These are phyloP conservation scores for Logfia minima DNA, from an alignment of 129 eudicot species.

Conservation along the genomic window DNA sequence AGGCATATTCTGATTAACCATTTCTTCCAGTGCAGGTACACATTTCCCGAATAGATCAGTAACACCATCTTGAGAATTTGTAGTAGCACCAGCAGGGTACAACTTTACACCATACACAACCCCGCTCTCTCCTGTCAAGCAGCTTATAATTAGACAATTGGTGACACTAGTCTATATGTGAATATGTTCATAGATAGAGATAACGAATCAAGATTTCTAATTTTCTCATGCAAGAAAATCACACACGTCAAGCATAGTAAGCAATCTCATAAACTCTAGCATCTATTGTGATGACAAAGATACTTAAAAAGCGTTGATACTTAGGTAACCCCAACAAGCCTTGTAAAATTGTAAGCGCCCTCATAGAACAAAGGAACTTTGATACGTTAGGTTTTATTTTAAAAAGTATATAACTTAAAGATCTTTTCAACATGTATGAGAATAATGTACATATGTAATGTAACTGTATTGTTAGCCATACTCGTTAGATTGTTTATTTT, in stretches of 20 bases:
- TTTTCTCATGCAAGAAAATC: too few relatives aligned
- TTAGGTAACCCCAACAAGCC: not conserved
- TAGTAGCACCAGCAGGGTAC: constrained; percentile 99
- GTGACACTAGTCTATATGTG: not conserved
- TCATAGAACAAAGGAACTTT: not conserved
- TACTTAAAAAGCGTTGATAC: too few relatives aligned
- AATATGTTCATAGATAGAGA: too few relatives aligned
- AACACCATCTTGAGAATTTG: constrained; percentile 99
- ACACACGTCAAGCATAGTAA: too few relatives aligned
- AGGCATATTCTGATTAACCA: constrained; percentile 90
- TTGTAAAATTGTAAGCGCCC: not conserved
- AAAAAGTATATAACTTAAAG: not conserved
- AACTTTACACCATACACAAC: constrained; percentile 82
- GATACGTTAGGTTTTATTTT: not conserved
- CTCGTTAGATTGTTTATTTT: too few relatives aligned
- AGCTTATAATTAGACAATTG: constrained; percentile 10
- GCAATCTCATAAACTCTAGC: too few relatives aligned
- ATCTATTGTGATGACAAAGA: too few relatives aligned
- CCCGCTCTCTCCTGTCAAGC: constrained; percentile 80
- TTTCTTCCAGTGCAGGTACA: constrained; percentile 80
- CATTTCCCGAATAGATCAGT: constrained; percentile 96
- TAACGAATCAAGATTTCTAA: too few relatives aligned
- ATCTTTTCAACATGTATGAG: not conserved
- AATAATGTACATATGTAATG: not conserved
- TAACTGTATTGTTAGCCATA: not conserved